Conservation (phyloP, 2,329 filamentous ascomycete genomes). For the Didymella segeticola region DNA sequence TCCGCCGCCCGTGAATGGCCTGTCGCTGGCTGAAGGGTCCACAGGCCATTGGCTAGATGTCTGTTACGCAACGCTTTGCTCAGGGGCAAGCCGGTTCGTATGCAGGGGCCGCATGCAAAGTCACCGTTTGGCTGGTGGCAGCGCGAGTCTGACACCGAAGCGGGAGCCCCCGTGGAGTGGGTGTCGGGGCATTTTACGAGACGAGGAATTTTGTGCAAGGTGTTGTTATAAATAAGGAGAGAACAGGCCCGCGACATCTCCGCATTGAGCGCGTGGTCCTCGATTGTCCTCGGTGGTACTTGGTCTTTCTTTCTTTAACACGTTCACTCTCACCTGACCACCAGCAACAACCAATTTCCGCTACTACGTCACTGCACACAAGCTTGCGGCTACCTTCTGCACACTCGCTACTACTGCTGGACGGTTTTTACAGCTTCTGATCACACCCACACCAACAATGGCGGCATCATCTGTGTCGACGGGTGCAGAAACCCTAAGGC, state of each 20-base stretch:
- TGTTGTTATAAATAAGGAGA: slow-evolving; percentile 19
- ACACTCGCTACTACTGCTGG: slow-evolving; percentile 37
- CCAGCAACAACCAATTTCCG: slow-evolving; percentile 1
- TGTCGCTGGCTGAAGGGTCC: slow-evolving; percentile 21
- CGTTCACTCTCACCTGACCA: slow-evolving; percentile 9
- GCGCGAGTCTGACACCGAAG: slow-evolving; percentile 20
- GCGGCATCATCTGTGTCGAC: slow-evolving; percentile 41
- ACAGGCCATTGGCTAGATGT: slow-evolving; percentile 34
- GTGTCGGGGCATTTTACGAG: slow-evolving; percentile 20
- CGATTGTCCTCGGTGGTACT: slow-evolving; percentile 3
- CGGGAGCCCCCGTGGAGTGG: slow-evolving; percentile 21
- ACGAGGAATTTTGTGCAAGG: slow-evolving; percentile 26
- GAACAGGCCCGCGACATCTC: slow-evolving; percentile 12
- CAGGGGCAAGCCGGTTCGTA: slow-evolving; percentile 30
- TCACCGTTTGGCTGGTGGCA: slow-evolving; percentile 17
- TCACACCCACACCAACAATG: slow-evolving; percentile 6
- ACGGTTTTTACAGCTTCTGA: slow-evolving; percentile 29
- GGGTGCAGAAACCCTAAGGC: slow-evolving; percentile 39
- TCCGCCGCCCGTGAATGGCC: slow-evolving; percentile 22
- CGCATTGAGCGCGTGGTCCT: slow-evolving; percentile 16
- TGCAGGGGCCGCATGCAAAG: slow-evolving; percentile 20
- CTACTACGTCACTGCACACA: neutral
- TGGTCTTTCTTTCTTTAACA: slow-evolving; percentile 9
- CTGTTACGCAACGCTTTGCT: slow-evolving; percentile 20
- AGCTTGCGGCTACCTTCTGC: neutral